A percentile compares a stretch with the other conserved stretches of the same genome.
These are phyloP conservation scores for Rhizopogon roseolus DNA, from an alignment of 768 basidiomycete genomes.

Conservation along the genomic window DNA sequence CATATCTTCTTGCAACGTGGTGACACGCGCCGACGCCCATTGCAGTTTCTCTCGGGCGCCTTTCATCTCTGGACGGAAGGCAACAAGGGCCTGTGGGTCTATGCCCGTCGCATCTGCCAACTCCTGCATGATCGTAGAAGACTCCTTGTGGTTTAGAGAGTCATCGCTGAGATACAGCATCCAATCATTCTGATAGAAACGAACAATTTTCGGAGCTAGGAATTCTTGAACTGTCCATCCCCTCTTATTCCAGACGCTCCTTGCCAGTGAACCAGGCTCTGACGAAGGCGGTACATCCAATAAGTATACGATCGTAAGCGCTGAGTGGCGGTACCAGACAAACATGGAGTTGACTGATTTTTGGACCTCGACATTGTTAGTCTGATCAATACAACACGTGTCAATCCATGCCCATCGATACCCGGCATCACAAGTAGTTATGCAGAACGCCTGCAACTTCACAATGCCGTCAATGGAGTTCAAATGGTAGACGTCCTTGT, in stretches of 20 bases:
- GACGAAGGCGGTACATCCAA: not conserved
- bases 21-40: not conserved
- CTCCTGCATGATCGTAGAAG: not conserved
- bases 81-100: not conserved
- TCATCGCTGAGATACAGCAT: conserved; percentile 1
- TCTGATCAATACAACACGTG: conserved; percentile 9
- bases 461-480: not conserved
- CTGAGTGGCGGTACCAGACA: not conserved
- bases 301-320: not conserved
- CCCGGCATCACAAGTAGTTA: not conserved
- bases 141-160: not conserved
- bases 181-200: conserved; percentile 21
- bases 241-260: conserved; percentile 12
- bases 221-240: conserved; percentile 25
- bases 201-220: conserved; percentile 20
- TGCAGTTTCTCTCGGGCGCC: not conserved
- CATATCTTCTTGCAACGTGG: not conserved
- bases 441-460: not conserved
- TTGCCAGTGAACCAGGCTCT: not conserved
- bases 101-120: not conserved
- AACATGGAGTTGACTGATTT: not conserved
- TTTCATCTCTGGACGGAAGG: not conserved
- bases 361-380: conserved; percentile 8
- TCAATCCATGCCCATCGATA: conserved; percentile 4
- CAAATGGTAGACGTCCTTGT: not conserved